phyloP scores from a whole-genome alignment of 1,284 basidiomycete species.

The Cutaneotrichosporon sp. region DNA sequence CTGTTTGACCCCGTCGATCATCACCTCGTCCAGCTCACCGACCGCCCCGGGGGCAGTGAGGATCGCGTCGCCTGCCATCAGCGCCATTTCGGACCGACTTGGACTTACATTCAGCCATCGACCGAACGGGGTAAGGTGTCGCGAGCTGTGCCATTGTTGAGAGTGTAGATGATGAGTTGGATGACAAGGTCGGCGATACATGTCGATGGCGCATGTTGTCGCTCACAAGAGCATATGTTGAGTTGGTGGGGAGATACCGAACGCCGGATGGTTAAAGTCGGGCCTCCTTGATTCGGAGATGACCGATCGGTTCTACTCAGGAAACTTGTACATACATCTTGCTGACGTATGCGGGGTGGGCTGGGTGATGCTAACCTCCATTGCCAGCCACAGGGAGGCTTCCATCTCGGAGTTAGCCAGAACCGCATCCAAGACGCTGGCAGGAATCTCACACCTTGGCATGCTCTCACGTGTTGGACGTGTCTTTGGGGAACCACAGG shows the following conservation, averaged over 20 bases:
- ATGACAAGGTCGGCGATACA: background rate
- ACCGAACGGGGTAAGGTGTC: background rate
- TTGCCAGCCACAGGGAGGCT: too few species aligned
- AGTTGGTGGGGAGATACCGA: background rate
- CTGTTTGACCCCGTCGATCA: conserved; percentile 25
- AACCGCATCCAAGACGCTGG: too few species aligned
- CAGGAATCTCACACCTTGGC: too few species aligned
- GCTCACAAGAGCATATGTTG: too few species aligned
- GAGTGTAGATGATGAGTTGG: background rate
- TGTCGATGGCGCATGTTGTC: too few species aligned
- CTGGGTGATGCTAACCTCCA: too few species aligned
- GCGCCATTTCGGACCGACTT: background rate
- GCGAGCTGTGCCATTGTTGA: background rate
- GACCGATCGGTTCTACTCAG: background rate
- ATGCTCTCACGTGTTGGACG: too few species aligned
- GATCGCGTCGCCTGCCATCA: conserved; percentile 13
- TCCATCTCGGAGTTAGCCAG: too few species aligned
- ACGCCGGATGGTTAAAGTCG: background rate
- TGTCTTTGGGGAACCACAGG: too few species aligned
- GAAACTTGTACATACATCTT: background rate
- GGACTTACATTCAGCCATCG: conserved; percentile 5
- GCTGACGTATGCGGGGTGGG: too few species aligned
- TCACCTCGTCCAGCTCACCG: conserved; percentile 40
- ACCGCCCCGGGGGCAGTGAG: conserved; percentile 31
- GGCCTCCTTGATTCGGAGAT: too few species aligned